Evolutionary conservation across 2,329 filamentous ascomycete species (phyloP).

Genomic region (Scorias spongiosa): DNA sequence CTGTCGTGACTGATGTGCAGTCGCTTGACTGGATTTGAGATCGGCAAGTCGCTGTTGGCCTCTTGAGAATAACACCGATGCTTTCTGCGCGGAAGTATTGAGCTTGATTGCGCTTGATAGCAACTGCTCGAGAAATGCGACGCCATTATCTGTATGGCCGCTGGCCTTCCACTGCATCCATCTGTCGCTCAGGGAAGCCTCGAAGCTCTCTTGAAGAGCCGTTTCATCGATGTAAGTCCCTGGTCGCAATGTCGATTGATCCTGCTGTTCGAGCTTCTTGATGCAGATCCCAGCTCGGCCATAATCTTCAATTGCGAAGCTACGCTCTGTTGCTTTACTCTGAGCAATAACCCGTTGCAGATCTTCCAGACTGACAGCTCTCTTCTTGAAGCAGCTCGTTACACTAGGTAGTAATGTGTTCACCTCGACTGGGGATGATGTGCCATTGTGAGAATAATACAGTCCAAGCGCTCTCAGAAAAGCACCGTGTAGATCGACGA

Average conservation of each 20-base stretch:
- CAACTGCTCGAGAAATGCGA: constrained; percentile 41
- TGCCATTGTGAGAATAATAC: constrained; percentile 35
- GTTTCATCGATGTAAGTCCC: constrained; percentile 17
- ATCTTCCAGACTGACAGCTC: constrained; percentile 30
- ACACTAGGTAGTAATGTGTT: constrained; percentile 24
- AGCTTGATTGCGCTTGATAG: constrained; percentile 39
- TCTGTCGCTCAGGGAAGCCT: constrained; percentile 28
- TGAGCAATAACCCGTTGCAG: constrained; percentile 31
- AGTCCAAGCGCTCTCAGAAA: constrained; percentile 35
- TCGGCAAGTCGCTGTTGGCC: constrained; percentile 56
- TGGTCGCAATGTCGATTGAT: constrained; percentile 7
- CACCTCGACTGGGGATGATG: constrained; percentile 28
- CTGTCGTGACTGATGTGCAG: constrained; percentile 4
- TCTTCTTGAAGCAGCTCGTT: constrained; percentile 30
- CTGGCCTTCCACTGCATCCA: constrained; percentile 28
- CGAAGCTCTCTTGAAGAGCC: constrained; percentile 36
- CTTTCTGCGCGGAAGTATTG: constrained; percentile 35
- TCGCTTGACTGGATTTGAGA: constrained; percentile 40
- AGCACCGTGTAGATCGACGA: constrained; percentile 30
- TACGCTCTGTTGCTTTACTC: constrained; percentile 10
- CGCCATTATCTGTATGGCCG: constrained; percentile 22
- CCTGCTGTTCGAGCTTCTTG: constrained; percentile 5
- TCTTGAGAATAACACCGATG: constrained; percentile 45
- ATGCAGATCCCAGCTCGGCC: constrained; percentile 17
- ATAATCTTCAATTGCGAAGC: constrained; percentile 14